phyloP scores from a whole-genome alignment of 1,139 yeast species.

The Saccharomycopsis hybrid region DNA sequence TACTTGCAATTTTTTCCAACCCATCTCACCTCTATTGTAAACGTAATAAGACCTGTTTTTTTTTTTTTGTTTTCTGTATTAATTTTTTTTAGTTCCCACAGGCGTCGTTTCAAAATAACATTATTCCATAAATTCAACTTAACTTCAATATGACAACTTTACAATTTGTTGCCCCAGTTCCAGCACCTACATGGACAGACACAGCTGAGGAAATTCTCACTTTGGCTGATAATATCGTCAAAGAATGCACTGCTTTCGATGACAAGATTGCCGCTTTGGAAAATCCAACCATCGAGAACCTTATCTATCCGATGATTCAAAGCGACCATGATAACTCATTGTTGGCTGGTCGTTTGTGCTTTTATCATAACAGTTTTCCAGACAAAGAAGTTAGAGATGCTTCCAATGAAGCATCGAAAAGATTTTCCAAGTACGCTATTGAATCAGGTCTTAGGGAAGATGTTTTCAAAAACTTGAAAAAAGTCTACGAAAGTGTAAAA shows the following conservation, averaged over 20 bases:
- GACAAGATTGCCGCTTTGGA: constrained; percentile 46
- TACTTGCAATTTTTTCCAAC: too few species aligned
- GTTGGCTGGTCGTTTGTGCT: constrained; percentile 44
- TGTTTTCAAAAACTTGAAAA: constrained; percentile 52
- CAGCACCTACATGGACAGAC: constrained; percentile 61
- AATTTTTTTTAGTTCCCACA: too few species aligned
- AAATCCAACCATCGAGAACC: constrained; percentile 50
- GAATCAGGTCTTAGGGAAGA: constrained; percentile 65
- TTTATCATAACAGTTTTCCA: constrained; percentile 64
- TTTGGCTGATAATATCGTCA: constrained; percentile 41
- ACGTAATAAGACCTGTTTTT: too few species aligned
- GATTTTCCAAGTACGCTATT: constrained; percentile 48
- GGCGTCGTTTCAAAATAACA: too few species aligned
- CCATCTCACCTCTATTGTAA: too few species aligned
- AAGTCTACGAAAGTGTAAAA: constrained; percentile 36
- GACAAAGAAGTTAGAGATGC: constrained; percentile 63
- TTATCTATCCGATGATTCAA: constrained; percentile 46
- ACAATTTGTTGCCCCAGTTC: too few species aligned
- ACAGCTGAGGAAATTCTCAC: constrained; percentile 44
- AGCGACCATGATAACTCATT: constrained; percentile 42
- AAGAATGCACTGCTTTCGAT: constrained; percentile 39
- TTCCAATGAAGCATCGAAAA: constrained; percentile 54
- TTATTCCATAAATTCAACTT: too few species aligned
- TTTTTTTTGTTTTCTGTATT: too few species aligned
- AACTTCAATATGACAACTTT: too few species aligned